Conservation (phyloP, 768 basidiomycete species). For the Clitopilus hobsonii region DNA sequence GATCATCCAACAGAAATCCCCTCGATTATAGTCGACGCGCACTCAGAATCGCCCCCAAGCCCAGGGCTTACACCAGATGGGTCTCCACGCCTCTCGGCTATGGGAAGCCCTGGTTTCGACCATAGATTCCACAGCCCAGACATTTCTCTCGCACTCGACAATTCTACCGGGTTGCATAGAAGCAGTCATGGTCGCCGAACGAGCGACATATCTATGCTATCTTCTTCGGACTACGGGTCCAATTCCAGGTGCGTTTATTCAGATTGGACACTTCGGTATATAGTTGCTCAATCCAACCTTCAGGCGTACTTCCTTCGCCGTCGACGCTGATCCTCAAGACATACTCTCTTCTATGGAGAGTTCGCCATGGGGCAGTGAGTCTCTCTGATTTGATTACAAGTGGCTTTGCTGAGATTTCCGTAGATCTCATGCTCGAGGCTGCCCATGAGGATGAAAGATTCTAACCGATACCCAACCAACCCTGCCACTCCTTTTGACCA, state of each 20-base stretch:
- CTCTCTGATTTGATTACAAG: background rate
- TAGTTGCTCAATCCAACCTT: conserved; percentile 11
- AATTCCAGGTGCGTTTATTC: background rate
- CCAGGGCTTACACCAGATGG: conserved; percentile 32
- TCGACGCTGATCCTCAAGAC: conserved; percentile 39
- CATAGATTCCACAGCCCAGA: conserved; percentile 35
- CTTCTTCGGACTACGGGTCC: conserved; percentile 13
- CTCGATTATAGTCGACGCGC: conserved; percentile 61
- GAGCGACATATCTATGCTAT: conserved; percentile 59
- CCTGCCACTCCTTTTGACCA: conserved; percentile 5
- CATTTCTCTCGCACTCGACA: conserved; percentile 41
- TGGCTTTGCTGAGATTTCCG: conserved; percentile 14
- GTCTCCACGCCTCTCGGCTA: background rate
- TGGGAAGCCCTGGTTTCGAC: background rate
- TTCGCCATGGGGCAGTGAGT: conserved; percentile 71
- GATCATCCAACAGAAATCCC: conserved; percentile 49
- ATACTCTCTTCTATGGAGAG: conserved; percentile 56
- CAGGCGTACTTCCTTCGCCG: conserved; percentile 34
- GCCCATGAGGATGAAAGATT: conserved; percentile 36
- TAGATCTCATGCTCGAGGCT: conserved; percentile 40
- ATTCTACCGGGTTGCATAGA: conserved; percentile 45
- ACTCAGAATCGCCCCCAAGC: conserved; percentile 48
- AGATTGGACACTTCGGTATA: too few relatives aligned
- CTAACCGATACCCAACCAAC: conserved; percentile 8
- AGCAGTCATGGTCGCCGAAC: conserved; percentile 37